Evolutionary conservation across 2,329 filamentous ascomycete genomes (phyloP).

Genomic region (Alternaria alternata): DNA sequence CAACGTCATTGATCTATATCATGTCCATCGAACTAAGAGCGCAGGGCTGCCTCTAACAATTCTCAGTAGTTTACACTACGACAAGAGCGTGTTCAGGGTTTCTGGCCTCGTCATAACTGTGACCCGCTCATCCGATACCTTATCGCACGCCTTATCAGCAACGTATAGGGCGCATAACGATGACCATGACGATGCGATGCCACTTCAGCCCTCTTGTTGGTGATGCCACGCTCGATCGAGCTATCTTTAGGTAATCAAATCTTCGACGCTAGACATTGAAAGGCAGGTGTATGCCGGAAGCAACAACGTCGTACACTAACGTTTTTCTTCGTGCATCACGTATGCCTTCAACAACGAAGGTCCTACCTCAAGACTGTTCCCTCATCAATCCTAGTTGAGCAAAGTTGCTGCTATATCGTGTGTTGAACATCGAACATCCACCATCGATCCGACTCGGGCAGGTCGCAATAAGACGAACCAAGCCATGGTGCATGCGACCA

Average conservation of each 20-base stretch:
- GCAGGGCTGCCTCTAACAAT: neutral
- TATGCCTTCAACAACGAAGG: neutral
- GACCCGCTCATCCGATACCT: neutral
- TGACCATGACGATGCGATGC: neutral
- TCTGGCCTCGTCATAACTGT: neutral
- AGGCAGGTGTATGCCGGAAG: neutral
- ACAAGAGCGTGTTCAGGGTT: neutral
- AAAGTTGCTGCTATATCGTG: neutral
- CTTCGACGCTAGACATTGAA: constrained; percentile 1
- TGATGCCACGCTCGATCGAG: neutral
- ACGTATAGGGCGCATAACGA: neutral
- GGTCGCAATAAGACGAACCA: neutral
- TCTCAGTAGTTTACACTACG: neutral
- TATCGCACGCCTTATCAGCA: neutral
- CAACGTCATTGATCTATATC: neutral
- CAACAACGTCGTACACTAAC: neutral
- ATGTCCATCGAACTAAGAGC: neutral
- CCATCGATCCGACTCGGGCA: neutral
- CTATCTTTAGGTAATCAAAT: neutral
- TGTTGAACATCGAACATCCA: no score
- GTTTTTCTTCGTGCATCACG: neutral
- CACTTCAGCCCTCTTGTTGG: neutral
- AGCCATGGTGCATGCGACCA: neutral
- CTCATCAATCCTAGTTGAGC: neutral
- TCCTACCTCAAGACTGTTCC: neutral